Evolutionary conservation across 805 yeast genomes (phyloP).

Genomic region (Ogataea kodamae): DNA sequence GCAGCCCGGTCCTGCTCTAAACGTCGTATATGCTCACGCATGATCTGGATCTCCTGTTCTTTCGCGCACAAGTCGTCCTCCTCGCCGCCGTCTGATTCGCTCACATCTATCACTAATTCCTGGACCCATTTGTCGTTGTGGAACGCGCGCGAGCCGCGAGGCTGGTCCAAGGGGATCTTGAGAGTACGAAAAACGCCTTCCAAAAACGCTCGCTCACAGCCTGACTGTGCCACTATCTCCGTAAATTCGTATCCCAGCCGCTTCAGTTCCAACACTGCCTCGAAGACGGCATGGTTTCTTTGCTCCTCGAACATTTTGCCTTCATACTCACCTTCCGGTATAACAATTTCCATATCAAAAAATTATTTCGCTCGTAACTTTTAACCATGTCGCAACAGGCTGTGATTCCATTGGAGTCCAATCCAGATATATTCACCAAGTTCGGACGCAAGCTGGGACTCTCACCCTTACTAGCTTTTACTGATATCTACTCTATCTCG

Average conservation of each 20-base stretch:
- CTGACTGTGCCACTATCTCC: conserved; percentile 18
- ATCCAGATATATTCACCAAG: conserved; percentile 76
- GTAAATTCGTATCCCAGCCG: conserved; percentile 21
- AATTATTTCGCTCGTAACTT: conserved; percentile 1
- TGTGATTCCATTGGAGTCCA: conserved; percentile 86
- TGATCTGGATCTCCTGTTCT: conserved; percentile 19
- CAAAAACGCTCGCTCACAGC: conserved; percentile 18
- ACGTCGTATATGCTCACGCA: conserved; percentile 19
- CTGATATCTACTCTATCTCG: conserved; percentile 79
- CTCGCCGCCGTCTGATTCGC: conserved; percentile 36
- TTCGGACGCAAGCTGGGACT: conserved; percentile 71
- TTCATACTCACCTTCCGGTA: conserved; percentile 10
- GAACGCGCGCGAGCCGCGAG: conserved; percentile 12
- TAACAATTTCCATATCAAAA: conserved; percentile 16
- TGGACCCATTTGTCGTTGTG: conserved; percentile 19
- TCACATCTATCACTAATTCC: conserved; percentile 17
- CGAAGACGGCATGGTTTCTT: conserved; percentile 19
- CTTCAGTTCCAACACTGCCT: conserved; percentile 23
- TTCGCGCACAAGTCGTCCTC: conserved; percentile 11
- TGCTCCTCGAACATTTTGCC: conserved; percentile 10
- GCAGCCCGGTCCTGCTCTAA: conserved; percentile 11
- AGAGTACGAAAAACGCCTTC: conserved; percentile 11
- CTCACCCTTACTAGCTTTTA: conserved; percentile 54
- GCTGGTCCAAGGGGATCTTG: conserved; percentile 6
- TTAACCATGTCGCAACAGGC: conserved; percentile 22